phyloP scores from a whole-genome alignment of 2,329 filamentous ascomycete genomes.

The Geosmithia putterillii region DNA sequence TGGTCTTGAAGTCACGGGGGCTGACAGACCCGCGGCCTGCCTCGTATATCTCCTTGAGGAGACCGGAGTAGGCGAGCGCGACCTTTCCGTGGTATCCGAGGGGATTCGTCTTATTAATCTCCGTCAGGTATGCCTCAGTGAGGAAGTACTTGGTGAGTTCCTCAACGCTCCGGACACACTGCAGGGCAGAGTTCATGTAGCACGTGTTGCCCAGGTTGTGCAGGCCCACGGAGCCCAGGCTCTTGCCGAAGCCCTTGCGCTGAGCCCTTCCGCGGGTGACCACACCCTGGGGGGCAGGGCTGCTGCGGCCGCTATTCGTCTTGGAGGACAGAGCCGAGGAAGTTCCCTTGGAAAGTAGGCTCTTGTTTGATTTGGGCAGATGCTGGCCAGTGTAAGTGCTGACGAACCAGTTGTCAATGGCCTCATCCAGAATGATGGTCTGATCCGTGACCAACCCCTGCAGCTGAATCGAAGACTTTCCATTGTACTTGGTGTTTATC shows the following conservation, averaged over 20 bases:
- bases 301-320: slow-evolving; percentile 50
- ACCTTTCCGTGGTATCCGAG: slow-evolving; percentile 78
- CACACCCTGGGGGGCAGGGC: slow-evolving; percentile 45
- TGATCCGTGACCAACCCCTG: slow-evolving; percentile 61
- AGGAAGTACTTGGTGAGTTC: slow-evolving; percentile 91
- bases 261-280: slow-evolving; percentile 62
- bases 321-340: slow-evolving; percentile 14
- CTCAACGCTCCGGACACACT: slow-evolving; percentile 87
- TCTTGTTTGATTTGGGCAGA: slow-evolving; percentile 1
- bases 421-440: slow-evolving; percentile 75
- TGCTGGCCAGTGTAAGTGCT: slow-evolving; percentile 29
- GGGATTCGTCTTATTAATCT: slow-evolving; percentile 78
- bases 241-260: slow-evolving; percentile 57
- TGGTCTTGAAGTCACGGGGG: slow-evolving; percentile 71
- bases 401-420: slow-evolving; percentile 47
- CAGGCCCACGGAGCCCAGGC: slow-evolving; percentile 68
- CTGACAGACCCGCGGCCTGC: slow-evolving; percentile 57
- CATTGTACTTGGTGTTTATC: slow-evolving; percentile 65
- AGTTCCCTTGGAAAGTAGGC: slow-evolving; percentile 13
- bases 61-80: slow-evolving; percentile 67
- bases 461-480: slow-evolving; percentile 50
- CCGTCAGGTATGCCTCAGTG: slow-evolving; percentile 56
- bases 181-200: slow-evolving; percentile 97
- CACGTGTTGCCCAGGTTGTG: slow-evolving; percentile 93
- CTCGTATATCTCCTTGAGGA: slow-evolving; percentile 70